phyloP scores from a whole-genome alignment of 805 yeast genomes.

The Myxozyma nipponensis region DNA sequence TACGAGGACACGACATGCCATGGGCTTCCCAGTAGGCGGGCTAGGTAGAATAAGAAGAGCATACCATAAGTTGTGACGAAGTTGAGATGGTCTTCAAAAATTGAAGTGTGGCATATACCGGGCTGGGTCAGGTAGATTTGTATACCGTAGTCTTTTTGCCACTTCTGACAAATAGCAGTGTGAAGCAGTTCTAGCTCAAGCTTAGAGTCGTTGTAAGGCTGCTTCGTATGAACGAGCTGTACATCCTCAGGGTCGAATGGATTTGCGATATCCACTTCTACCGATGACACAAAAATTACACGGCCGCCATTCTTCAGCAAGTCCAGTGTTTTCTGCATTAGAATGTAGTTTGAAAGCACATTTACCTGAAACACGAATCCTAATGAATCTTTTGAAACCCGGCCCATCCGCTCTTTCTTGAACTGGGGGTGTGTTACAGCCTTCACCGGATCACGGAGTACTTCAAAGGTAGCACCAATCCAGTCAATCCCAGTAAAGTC shows the following conservation, averaged over 20 bases:
- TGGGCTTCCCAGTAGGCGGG: conserved; percentile 76
- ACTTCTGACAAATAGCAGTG: conserved; percentile 56
- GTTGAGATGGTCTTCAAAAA: conserved; percentile 68
- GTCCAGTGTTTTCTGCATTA: conserved; percentile 62
- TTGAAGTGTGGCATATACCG: conserved; percentile 83
- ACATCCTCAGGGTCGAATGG: conserved; percentile 66
- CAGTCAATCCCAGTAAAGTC: conserved; percentile 84
- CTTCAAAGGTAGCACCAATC: conserved; percentile 68
- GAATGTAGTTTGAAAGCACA: conserved; percentile 92
- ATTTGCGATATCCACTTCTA: conserved; percentile 73
- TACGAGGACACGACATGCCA: conserved; percentile 89
- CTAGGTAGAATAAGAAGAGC: conserved; percentile 76
- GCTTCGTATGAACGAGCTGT: conserved; percentile 58
- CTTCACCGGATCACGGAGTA: conserved; percentile 60
- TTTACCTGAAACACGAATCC: conserved; percentile 92
- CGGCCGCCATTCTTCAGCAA: conserved; percentile 58
- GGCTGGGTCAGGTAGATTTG: conserved; percentile 83
- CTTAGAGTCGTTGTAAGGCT: conserved; percentile 90
- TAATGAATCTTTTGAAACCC: conserved; percentile 68
- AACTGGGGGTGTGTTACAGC: conserved; percentile 88
- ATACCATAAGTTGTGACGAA: conserved; percentile 79
- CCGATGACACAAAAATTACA: conserved; percentile 79
- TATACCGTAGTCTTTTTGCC: conserved; percentile 51
- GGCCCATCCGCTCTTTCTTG: conserved; percentile 77
- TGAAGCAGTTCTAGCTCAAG: conserved; percentile 81